Percentiles rank a stretch among this genome's conserved stretches.
phyloP scores from a whole-genome alignment of 2,329 filamentous ascomycete genomes.

The Gnomoniopsis smithogilvyi region DNA sequence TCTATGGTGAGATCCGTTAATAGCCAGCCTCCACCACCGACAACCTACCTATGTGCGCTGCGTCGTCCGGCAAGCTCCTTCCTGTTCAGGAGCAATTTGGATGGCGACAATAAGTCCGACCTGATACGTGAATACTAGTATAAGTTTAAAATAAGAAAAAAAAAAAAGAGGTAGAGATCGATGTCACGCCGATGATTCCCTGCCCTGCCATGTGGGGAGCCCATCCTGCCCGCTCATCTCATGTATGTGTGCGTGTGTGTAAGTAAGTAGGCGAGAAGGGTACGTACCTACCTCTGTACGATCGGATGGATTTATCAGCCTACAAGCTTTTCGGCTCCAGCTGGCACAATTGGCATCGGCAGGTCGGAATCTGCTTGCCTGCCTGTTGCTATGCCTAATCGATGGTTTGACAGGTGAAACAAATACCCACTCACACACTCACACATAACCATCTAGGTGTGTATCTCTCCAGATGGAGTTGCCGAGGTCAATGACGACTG shows the following conservation, averaged over 20 bases:
- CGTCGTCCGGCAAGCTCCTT: slow-evolving; percentile 3
- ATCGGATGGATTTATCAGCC: neutral
- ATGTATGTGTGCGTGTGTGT: neutral
- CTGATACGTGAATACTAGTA: neutral
- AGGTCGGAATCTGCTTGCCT: slow-evolving; percentile 1
- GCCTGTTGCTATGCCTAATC: neutral
- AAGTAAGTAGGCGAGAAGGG: no score
- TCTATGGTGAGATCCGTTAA: neutral
- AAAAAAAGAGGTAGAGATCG: neutral
- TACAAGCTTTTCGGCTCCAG: neutral
- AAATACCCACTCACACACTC: neutral
- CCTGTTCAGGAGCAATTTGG: neutral
- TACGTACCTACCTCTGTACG: no score
- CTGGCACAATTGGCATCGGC: neutral
- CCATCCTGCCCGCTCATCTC: neutral
- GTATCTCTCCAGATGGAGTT: no score
- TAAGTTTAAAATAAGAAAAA: no score
- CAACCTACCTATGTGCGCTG: neutral
- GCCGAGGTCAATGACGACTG: no score
- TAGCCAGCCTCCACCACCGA: neutral
- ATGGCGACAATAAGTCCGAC: slow-evolving; percentile 1
- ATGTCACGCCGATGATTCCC: neutral
- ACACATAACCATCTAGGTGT: neutral
- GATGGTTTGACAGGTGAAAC: neutral
- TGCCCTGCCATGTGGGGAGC: slow-evolving; percentile 3